A percentile compares a stretch with the other conserved stretches of the same genome.
phyloP scores from a whole-genome alignment of 2,329 filamentous ascomycete genomes.

The Cladosporium sp. region DNA sequence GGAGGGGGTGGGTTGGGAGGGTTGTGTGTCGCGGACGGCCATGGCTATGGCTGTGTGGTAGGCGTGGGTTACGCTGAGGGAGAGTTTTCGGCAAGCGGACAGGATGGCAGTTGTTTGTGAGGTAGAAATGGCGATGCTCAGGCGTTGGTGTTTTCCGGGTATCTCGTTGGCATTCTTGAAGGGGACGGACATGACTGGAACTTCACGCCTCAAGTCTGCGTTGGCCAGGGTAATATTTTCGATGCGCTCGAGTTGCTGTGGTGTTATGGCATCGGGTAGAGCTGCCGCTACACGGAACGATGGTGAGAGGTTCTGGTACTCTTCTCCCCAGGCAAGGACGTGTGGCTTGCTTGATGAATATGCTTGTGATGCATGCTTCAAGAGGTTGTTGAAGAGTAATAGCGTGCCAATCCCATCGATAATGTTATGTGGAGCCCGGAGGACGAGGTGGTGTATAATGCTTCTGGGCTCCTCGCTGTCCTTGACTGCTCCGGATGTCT shows the following conservation, averaged over 20 bases:
- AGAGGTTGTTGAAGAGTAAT: constrained; percentile 13
- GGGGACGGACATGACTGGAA: constrained; percentile 4
- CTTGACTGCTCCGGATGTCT: not conserved
- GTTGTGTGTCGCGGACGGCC: constrained; percentile 7
- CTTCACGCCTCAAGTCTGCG: not conserved
- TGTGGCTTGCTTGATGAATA: not conserved
- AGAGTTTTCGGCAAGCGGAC: not conserved
- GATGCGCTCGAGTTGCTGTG: constrained; percentile 2
- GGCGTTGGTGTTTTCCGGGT: constrained; percentile 13
- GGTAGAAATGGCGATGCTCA: not conserved
- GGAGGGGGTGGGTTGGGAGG: not conserved
- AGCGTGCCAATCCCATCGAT: constrained; percentile 15
- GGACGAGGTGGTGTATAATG: not conserved
- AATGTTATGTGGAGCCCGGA: constrained; percentile 12
- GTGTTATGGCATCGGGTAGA: not conserved
- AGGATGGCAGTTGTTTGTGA: constrained; percentile 3
- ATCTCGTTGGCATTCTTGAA: not conserved
- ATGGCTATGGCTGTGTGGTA: constrained; percentile 17
- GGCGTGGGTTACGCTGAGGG: constrained; percentile 16
- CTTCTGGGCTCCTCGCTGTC: not conserved
- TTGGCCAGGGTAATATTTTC: constrained; percentile 5
- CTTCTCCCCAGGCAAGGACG: not conserved
- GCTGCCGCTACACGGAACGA: constrained; percentile 11
- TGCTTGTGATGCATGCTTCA: not conserved
- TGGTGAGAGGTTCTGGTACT: constrained; percentile 3